Conservation (phyloP, 257 asterid species). For the Capsicum pubescens region DNA sequence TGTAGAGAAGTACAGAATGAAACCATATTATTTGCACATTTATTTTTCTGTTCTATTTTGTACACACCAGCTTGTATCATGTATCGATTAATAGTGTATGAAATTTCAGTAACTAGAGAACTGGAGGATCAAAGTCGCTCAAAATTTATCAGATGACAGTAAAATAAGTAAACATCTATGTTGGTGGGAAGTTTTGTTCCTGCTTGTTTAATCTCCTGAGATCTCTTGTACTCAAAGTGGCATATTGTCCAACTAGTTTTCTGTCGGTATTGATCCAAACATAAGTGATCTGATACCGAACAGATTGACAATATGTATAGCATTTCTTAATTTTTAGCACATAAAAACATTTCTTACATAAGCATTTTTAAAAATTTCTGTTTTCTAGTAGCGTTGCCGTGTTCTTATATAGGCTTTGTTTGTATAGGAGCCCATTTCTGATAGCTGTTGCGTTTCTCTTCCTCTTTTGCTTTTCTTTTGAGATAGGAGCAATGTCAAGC, state of each 20-base stretch:
- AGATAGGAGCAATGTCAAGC: not conserved
- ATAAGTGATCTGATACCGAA: not conserved
- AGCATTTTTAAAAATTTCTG: not conserved
- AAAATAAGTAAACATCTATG: not conserved
- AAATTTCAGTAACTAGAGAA: not conserved
- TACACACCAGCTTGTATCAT: not conserved
- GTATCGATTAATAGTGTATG: not conserved
- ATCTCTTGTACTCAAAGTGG: not conserved
- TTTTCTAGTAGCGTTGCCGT: not conserved
- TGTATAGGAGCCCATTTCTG: not conserved
- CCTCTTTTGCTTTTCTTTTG: not conserved
- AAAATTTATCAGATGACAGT: not conserved
- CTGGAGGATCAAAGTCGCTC: not conserved
- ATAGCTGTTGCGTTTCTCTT: not conserved
- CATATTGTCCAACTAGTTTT: not conserved
- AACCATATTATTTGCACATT: slow-evolving; percentile 22
- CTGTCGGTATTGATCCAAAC: not conserved
- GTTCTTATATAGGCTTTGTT: not conserved
- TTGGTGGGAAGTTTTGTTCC: not conserved
- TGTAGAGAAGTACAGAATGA: not conserved
- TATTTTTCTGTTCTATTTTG: not conserved
- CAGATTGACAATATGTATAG: not conserved
- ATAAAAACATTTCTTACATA: not conserved
- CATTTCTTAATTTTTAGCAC: not conserved
- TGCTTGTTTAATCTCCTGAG: not conserved